phyloP scores from a whole-genome alignment of 2,329 filamentous ascomycete species.

The Onygena corvina region DNA sequence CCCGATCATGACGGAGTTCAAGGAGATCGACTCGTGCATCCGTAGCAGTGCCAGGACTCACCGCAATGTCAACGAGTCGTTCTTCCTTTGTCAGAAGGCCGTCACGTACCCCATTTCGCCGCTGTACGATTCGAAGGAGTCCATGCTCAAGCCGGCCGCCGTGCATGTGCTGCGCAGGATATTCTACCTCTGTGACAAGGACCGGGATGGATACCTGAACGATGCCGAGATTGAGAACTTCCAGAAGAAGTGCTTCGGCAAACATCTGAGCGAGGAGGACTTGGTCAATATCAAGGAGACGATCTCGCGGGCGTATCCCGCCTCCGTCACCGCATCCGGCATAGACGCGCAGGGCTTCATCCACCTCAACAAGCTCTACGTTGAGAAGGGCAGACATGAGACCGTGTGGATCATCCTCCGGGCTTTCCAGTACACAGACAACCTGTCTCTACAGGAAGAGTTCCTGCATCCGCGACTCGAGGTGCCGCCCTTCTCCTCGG shows the following conservation, averaged over 20 bases:
- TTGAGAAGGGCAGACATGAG: constrained; percentile 92
- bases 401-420: constrained; percentile 96
- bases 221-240: constrained; percentile 86
- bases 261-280: constrained; percentile 67
- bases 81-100: constrained; percentile 96
- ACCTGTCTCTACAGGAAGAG: constrained; percentile 75
- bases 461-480: constrained; percentile 92
- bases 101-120: constrained; percentile 95
- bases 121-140: constrained; percentile 92
- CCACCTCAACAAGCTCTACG: constrained; percentile 87
- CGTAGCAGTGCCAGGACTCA: constrained; percentile 84
- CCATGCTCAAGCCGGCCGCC: constrained; percentile 72
- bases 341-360: constrained; percentile 77
- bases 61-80: constrained; percentile 88
- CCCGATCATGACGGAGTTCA: constrained; percentile 95
- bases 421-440: constrained; percentile 93
- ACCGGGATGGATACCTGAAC: constrained; percentile 85
- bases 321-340: constrained; percentile 53
- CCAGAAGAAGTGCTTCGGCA: constrained; percentile 84
- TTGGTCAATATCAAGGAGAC: constrained; percentile 83
- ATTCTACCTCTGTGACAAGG: constrained; percentile 92
- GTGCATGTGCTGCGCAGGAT: constrained; percentile 76
- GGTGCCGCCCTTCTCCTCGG: constrained; percentile 80
- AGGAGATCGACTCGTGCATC: constrained; percentile 97
- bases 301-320: constrained; percentile 57